Base-by-base conservation (phyloP, 805 yeast genomes). In the Cyberlindnera lachancei region DNA sequence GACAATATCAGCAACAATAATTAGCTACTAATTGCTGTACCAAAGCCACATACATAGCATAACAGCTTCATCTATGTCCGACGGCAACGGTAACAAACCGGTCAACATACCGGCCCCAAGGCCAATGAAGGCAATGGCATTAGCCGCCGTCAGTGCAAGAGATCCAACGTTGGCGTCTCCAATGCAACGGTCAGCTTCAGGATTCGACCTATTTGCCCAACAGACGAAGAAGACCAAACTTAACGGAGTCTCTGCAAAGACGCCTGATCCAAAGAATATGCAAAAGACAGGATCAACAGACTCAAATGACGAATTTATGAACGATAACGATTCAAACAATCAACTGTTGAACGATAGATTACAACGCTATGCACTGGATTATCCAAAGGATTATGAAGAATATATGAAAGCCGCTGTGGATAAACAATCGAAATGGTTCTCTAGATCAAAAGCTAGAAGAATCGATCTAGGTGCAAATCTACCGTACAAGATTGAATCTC, bases 401-500 rank as follows among this genome's bases (percentile, higher is more conserved):
- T 55, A 60, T 40, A 23, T 40, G 15, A 40, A 46, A 25, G 44
- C 45, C 5, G 37, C 55, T 2, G 35, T 50, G 25, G 59, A 65
- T 39, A 53, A 58, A 9, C 30, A 46, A 3, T 65, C 70, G 3
- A 55, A 52, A 35, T 65, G 65, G 63, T 65, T 51, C 36, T 47
- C 64, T 11, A 52, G 66, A 37, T 41, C 48, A 5, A 49, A 53
- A 8, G 51, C 52, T 23, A 60, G 66, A 23, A 48, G 50, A 17
- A 46, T 61, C 26, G 31, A 49, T 18, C 36, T 61, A 25, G 52
- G 50, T 17, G 56, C 51, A 13, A 48, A 70, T 30, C 63, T 90
- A 18, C 97, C 97, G 0, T 92, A 88, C 54, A 59, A 64, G 26
- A 70, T 79, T 0, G 96, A 86, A 53, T 46, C 73, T 2, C 75